These are phyloP conservation scores for Leccinum longicurvipes DNA, from an alignment of 768 basidiomycete genomes.

Conservation along the genomic window DNA sequence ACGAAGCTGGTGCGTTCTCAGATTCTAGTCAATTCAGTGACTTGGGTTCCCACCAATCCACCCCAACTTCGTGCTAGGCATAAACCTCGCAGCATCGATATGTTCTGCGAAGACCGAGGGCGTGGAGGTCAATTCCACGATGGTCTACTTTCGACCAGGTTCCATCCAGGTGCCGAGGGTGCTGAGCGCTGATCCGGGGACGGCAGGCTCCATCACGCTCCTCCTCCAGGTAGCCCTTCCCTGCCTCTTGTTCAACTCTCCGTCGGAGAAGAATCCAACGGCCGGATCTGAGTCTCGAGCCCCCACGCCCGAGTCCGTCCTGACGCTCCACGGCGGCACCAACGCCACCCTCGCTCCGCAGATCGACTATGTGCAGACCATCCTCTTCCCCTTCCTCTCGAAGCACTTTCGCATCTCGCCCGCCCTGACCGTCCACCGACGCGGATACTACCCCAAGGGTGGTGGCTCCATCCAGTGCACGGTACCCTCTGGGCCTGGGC, in stretches of 20 bases:
- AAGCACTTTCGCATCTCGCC: conserved; percentile 48
- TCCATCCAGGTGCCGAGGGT: conserved; percentile 37
- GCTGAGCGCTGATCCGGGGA: conserved; percentile 47
- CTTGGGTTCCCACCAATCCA: too few species aligned
- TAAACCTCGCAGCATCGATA: conserved; percentile 62
- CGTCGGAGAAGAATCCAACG: conserved; percentile 2
- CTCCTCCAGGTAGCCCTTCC: conserved; percentile 72
- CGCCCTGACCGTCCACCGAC: conserved; percentile 45
- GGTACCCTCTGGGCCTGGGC: conserved; percentile 33
- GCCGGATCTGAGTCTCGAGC: neutral
- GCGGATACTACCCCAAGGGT: conserved; percentile 74
- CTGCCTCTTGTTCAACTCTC: conserved; percentile 59
- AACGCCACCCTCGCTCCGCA: conserved; percentile 72
- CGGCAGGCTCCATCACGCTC: conserved; percentile 70
- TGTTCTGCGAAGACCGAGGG: conserved; percentile 54
- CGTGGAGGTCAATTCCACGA: conserved; percentile 48
- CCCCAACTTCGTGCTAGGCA: conserved; percentile 39
- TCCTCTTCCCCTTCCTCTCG: conserved; percentile 67
- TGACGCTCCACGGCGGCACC: conserved; percentile 66
- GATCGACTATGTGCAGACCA: conserved; percentile 64
- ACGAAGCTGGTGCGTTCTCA: conserved; percentile 52
- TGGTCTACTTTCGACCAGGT: conserved; percentile 57
- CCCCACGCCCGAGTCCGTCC: conserved; percentile 44
- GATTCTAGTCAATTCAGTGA: neutral
- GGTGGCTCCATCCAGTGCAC: conserved; percentile 58